Evolutionary conservation across 129 eudicot species (phyloP).

Genomic region (Flaveria trinervia): DNA sequence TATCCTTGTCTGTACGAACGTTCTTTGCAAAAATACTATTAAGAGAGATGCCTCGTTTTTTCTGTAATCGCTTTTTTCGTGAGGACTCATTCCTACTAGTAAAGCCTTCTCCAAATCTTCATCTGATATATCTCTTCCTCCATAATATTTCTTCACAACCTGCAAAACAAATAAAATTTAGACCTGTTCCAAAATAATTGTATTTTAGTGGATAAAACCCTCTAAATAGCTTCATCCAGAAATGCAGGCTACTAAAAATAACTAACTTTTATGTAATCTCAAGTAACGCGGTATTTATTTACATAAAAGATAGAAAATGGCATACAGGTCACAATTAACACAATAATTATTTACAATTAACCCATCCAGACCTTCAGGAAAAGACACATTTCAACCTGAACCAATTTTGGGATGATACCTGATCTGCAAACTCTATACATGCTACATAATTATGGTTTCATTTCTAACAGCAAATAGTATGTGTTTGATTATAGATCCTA

Average conservation of each 20-base stretch:
- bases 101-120: slow-evolving; percentile 84
- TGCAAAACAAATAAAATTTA: slow-evolving; percentile 25
- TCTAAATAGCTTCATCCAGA: not conserved
- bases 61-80: slow-evolving; percentile 62
- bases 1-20: slow-evolving; percentile 19
- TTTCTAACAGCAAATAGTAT: not conserved
- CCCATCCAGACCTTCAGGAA: not conserved
- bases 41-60: slow-evolving; percentile 56
- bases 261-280: not conserved
- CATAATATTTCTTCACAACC: slow-evolving; percentile 81
- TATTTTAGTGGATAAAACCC: not conserved
- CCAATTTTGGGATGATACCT: not conserved
- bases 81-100: slow-evolving; percentile 91
- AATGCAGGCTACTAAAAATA: not conserved
- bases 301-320: not conserved
- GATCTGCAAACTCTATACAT: not conserved
- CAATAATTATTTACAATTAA: not conserved
- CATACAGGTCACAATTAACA: not conserved
- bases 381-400: not conserved
- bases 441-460: not conserved
- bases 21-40: slow-evolving; percentile 20
- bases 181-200: not conserved
- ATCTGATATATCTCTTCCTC: slow-evolving; percentile 75
- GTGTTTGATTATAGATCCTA: slow-evolving; percentile 6
- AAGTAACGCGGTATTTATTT: not conserved